These are phyloP conservation scores for Pythium dissotocum DNA, from an alignment of 352 stramenopile genomes.

Conservation along the genomic window DNA sequence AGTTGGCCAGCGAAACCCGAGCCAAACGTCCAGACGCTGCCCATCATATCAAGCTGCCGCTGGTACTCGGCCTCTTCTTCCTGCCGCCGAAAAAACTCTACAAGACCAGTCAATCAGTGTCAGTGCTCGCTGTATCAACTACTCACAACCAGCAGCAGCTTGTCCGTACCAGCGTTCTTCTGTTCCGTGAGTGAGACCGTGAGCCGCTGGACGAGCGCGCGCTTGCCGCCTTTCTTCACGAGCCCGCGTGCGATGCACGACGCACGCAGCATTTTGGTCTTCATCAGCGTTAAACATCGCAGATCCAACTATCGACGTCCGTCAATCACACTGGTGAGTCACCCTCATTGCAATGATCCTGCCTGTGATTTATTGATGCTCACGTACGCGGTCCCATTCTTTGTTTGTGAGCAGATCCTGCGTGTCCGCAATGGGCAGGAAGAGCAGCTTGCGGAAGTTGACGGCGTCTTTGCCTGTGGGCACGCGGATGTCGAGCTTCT, in stretches of 20 bases:
- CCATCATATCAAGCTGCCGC: constrained; percentile 75
- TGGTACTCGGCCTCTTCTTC: constrained; percentile 72
- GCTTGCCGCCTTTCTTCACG: constrained; percentile 66
- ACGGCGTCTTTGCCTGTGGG: constrained; percentile 70
- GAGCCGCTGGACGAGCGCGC: constrained; percentile 51
- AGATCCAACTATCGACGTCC: constrained; percentile 54
- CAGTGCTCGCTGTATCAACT: not conserved
- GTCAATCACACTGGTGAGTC: too few relatives aligned
- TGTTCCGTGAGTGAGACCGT: constrained; percentile 64
- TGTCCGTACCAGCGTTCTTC: constrained; percentile 37
- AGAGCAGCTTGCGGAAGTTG: constrained; percentile 82
- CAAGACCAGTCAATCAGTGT: not conserved
- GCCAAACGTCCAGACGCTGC: constrained; percentile 82
- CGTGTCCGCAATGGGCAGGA: constrained; percentile 66
- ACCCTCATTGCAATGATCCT: too few relatives aligned
- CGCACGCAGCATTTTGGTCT: constrained; percentile 80
- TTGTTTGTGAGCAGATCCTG: constrained; percentile 64
- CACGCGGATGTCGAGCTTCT: constrained; percentile 68
- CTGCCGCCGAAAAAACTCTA: constrained; percentile 60
- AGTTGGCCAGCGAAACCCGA: constrained; percentile 72
- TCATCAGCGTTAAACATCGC: constrained; percentile 79
- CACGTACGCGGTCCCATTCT: constrained; percentile 65
- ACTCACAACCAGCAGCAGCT: not conserved
- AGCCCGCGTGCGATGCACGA: constrained; percentile 72
- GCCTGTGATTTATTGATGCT: not conserved